Base-by-base conservation (phyloP, 768 basidiomycete species). In the Postia placenta region DNA sequence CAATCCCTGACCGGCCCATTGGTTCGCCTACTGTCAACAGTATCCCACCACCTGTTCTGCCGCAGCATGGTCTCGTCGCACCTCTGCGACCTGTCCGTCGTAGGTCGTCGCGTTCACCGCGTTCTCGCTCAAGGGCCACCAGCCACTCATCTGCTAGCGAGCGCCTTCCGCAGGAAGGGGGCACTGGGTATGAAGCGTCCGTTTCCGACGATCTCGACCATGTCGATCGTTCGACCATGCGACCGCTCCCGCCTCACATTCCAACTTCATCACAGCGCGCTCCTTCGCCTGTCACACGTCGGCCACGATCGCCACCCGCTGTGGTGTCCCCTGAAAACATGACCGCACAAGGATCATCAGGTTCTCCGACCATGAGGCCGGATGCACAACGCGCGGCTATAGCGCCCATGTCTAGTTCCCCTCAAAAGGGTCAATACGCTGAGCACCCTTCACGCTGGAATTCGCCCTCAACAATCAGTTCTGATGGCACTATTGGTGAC, bases 91-190 rank as follows among this genome's bases (percentile, higher is more conserved):
- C 75, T 22, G 51, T 52, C 22, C 79, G 71, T 43, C n/a, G n/a
- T n/a, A n/a, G n/a, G n/a, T n/a, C n/a, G n/a, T n/a, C n/a, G n/a
- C n/a, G n/a, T n/a, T n/a, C n/a, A n/a, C 73, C 70, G 23, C 74
- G 74, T 42, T 73, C 81, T 26, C 69, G 75, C 40, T 83, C 85
- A 35, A 72, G 81, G 47, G 80, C 81, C 53, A 83, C 76, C 52
- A 90, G 87, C 57, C 64, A 83, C 42, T 90, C 87, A 14, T 88
- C 87, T 14, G 67, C 79, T 36, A 83, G 80, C 57, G 83, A 85
- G 52, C 76, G 75, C 5, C 58, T 71, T 11, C 74, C 73, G 30
- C 71, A 71, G 22, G 81, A 81, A 42, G 66, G 66, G 0, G 64
- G 71, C 15, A 70, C 78, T 27, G 85, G 83, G n/a, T 86, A 87